Base-by-base conservation (phyloP, 108 stramenopile genomes). In the Ochromonas danica region DNA sequence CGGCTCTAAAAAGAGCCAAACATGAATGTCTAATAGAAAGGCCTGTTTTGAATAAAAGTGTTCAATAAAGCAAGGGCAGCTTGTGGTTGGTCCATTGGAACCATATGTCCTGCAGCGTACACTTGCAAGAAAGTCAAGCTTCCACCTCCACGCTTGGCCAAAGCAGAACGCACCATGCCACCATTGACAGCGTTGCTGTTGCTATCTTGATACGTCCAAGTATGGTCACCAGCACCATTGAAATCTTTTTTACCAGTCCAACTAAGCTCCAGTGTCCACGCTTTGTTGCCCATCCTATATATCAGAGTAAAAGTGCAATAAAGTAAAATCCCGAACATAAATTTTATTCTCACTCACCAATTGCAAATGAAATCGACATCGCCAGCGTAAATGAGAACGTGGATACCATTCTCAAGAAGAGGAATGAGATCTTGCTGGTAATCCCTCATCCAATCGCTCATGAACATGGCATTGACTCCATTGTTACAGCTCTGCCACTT, bases 321-420 rank as follows among this genome's bases (percentile, higher is more conserved):
- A 51, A 14, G 45, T 51, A 51, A 51, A 14, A 14, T 51, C 45
- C 14, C 45, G 45, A 51, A 22, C 6, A 51, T 14, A 14, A 51
- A 22, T 14, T 14, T 22, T 51, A 22, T 14, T 51, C 14, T 6
- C 6, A 14, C 45, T 51, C 22, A 51, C 84, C 93, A 96, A 88
- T 98, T 96, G 89, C 95, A 96, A 81, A 98, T 97, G 85, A 92
- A 97, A 85, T 98, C 97, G 27, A 92, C 87, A 83, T 98, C 97
- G 51, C 96, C 94, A 36, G 94, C 96, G 84, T 98, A 98, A 78
- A 98, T 92, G 60, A 96, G 87, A 39, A 78, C 81, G 28, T 61
- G 39, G 1, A 91, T 91, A 10, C 91, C 93, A 51, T 82, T 90
- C 80, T 92, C 84, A 71, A 97, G 85, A 81, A 97, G 71, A 51